Evolutionary conservation across 768 basidiomycete genomes (phyloP).

Genomic region (Russula compacta): DNA sequence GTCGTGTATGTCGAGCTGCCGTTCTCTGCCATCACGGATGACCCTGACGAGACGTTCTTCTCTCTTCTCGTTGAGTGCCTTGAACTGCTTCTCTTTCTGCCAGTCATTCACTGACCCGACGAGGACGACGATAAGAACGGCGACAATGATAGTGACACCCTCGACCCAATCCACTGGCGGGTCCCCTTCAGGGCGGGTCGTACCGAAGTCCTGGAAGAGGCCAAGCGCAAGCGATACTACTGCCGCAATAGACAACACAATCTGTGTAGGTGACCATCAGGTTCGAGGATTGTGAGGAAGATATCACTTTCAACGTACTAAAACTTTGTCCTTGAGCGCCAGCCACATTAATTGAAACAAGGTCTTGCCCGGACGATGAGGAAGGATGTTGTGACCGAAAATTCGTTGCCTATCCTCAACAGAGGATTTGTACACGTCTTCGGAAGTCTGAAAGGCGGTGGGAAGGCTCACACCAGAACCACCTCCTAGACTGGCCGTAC

Average conservation of each 20-base stretch:
- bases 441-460: not conserved
- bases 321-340: constrained; percentile 54
- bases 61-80: constrained; percentile 84
- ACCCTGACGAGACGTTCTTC: constrained; percentile 90
- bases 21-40: constrained; percentile 24
- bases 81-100: constrained; percentile 98
- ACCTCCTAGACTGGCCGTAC: constrained; percentile 9
- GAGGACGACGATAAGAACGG: constrained; percentile 66
- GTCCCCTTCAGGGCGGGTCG: constrained; percentile 42
- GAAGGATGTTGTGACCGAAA: constrained; percentile 46
- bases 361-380: constrained; percentile 38
- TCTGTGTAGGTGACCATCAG: constrained; percentile 44
- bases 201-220: constrained; percentile 88
- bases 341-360: constrained; percentile 50
- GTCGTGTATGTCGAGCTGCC: constrained; percentile 42
- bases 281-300: not conserved
- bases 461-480: not conserved
- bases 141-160: constrained; percentile 75
- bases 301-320: constrained; percentile 33
- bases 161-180: constrained; percentile 97
- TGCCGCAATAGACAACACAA: constrained; percentile 86
- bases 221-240: constrained; percentile 90
- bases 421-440: constrained; percentile 27
- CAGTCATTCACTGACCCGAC: constrained; percentile 96
- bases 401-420: constrained; percentile 38